phyloP scores from a whole-genome alignment of 2,329 filamentous ascomycete genomes.

The Teratosphaeria zuluensis region DNA sequence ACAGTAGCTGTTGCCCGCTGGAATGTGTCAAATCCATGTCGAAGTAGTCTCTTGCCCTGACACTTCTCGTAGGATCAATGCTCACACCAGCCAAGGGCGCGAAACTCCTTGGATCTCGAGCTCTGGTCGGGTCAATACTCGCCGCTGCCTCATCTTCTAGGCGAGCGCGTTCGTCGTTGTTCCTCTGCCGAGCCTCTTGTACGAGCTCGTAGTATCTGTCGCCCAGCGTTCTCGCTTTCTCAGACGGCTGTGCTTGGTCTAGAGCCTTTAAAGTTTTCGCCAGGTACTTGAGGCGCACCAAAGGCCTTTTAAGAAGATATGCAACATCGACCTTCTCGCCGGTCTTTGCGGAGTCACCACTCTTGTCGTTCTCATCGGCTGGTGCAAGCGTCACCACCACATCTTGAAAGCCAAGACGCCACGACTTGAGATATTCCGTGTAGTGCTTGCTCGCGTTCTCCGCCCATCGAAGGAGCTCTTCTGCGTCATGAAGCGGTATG shows the following conservation, averaged over 20 bases:
- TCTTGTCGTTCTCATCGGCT: slow-evolving; percentile 43
- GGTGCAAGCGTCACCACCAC: slow-evolving; percentile 88
- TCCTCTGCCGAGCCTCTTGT: slow-evolving; percentile 62
- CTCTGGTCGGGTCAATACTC: slow-evolving; percentile 69
- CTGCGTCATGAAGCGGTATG: slow-evolving; percentile 63
- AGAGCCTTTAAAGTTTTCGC: slow-evolving; percentile 69
- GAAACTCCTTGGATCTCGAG: slow-evolving; percentile 69
- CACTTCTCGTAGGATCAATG: slow-evolving; percentile 70
- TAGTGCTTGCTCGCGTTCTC: slow-evolving; percentile 70
- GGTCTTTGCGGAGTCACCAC: slow-evolving; percentile 43
- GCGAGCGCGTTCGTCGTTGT: slow-evolving; percentile 62
- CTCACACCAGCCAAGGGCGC: slow-evolving; percentile 58
- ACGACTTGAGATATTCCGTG: slow-evolving; percentile 72
- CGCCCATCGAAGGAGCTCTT: slow-evolving; percentile 71
- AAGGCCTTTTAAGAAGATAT: slow-evolving; percentile 78
- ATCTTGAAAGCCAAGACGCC: slow-evolving; percentile 90
- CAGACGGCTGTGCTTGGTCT: slow-evolving; percentile 45
- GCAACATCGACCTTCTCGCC: slow-evolving; percentile 92
- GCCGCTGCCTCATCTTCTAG: slow-evolving; percentile 79
- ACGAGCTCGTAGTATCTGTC: slow-evolving; percentile 63
- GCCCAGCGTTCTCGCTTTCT: slow-evolving; percentile 50
- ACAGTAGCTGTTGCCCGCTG: slow-evolving; percentile 79
- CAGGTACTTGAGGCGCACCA: slow-evolving; percentile 81
- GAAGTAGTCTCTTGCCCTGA: slow-evolving; percentile 84
- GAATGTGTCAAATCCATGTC: slow-evolving; percentile 78